These are phyloP conservation scores for Adansonia rubrostipa DNA, from an alignment of 441 rosid species.

Conservation along the genomic window DNA sequence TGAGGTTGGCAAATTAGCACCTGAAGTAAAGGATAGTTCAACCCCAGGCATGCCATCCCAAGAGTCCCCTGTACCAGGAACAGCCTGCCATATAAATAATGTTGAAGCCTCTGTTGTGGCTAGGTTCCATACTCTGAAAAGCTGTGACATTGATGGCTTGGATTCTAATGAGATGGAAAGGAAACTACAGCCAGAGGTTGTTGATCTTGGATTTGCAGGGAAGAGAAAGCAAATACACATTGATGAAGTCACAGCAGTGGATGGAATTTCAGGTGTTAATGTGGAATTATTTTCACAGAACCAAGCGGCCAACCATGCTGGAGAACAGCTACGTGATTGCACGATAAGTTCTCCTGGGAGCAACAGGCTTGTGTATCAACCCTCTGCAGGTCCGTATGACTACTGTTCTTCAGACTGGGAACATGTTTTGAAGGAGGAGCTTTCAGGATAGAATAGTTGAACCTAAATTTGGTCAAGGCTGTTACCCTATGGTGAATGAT, in stretches of 20 bases:
- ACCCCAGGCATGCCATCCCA: neutral
- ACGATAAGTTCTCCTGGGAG: slow-evolving; percentile 15
- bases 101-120: slow-evolving; percentile 44
- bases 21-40: slow-evolving; percentile 25
- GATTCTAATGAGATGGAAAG: slow-evolving; percentile 28
- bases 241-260: slow-evolving; percentile 20
- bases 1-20: slow-evolving; percentile 27
- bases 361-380: slow-evolving; percentile 25
- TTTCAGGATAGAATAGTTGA: slow-evolving; percentile 38
- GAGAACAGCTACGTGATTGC: slow-evolving; percentile 31
- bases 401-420: slow-evolving; percentile 74
- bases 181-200: slow-evolving; percentile 22
- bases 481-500: neutral
- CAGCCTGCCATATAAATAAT: slow-evolving; percentile 29
- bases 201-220: slow-evolving; percentile 34
- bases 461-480: neutral
- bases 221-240: slow-evolving; percentile 24
- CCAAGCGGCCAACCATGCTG: slow-evolving; percentile 4
- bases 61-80: slow-evolving; percentile 13
- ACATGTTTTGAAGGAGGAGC: slow-evolving; percentile 62
- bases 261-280: slow-evolving; percentile 21
- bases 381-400: slow-evolving; percentile 38
- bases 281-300: slow-evolving; percentile 19
- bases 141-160: slow-evolving; percentile 31
- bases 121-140: slow-evolving; percentile 46